Evolutionary conservation across 202 grass and related monocot genomes (phyloP).

Genomic region (Musa balbisiana): DNA sequence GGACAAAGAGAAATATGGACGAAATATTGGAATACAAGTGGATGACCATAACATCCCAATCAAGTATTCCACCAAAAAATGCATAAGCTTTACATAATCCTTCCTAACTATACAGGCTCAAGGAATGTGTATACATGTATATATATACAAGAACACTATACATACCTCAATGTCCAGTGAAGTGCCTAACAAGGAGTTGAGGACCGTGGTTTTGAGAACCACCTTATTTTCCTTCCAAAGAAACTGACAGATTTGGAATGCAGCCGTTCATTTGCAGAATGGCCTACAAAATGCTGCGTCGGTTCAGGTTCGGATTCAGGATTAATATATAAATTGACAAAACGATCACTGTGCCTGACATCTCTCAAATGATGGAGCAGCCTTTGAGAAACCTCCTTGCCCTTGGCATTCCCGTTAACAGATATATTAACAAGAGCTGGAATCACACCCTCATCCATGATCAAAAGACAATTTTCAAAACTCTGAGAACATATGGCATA

Average conservation of each 20-base stretch:
- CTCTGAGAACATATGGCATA: constrained; percentile 53
- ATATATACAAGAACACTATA: no score
- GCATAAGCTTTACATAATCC: constrained; percentile 30
- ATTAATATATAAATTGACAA: constrained; percentile 38
- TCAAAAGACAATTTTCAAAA: constrained; percentile 51
- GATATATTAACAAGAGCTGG: constrained; percentile 74
- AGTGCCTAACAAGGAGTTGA: constrained; percentile 29
- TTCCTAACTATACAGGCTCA: constrained; percentile 15
- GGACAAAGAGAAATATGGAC: background rate
- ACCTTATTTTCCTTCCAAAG: constrained; percentile 58
- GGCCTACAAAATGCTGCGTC: constrained; percentile 24
- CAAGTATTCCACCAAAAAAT: constrained; percentile 48
- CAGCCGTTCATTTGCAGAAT: constrained; percentile 25
- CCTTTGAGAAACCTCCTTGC: constrained; percentile 42
- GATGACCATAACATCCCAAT: constrained; percentile 41
- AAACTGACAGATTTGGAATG: constrained; percentile 46
- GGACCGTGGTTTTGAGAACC: constrained; percentile 57
- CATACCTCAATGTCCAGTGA: background rate
- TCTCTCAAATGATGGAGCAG: constrained; percentile 77
- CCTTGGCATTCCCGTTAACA: constrained; percentile 64
- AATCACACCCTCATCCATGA: constrained; percentile 89
- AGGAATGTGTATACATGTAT: constrained; percentile 21
- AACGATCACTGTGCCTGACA: constrained; percentile 40
- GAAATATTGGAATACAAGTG: constrained; percentile 43
- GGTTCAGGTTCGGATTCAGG: constrained; percentile 25